Conservation (phyloP, 495 filamentous ascomycete genomes). For the Parachaetomium inaequale region DNA sequence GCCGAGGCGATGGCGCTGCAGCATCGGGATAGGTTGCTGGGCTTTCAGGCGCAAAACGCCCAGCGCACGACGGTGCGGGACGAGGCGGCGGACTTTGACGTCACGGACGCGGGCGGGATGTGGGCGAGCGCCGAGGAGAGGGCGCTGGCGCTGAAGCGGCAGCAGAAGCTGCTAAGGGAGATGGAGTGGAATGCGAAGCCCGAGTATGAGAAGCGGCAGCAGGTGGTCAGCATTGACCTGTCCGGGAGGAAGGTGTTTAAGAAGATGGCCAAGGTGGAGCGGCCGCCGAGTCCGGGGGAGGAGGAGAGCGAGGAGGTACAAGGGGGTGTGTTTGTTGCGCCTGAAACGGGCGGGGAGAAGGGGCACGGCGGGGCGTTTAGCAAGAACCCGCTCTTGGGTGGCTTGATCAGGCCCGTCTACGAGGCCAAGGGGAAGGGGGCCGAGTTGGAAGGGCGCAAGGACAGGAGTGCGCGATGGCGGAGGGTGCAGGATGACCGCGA, state of each 20-base stretch:
- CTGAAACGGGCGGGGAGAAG: constrained; percentile 29
- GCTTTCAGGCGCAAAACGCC: constrained; percentile 85
- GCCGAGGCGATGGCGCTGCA: constrained; percentile 58
- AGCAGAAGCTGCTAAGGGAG: constrained; percentile 82
- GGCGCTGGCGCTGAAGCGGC: constrained; percentile 79
- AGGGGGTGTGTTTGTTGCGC: constrained; percentile 3
- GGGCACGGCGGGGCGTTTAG: constrained; percentile 60
- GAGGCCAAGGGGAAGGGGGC: constrained; percentile 48
- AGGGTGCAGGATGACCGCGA: constrained; percentile 88
- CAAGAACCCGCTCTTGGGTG: constrained; percentile 76
- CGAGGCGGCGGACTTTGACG: constrained; percentile 92
- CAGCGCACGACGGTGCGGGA: constrained; percentile 83
- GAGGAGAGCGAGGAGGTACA: constrained; percentile 39
- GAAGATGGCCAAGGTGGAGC: constrained; percentile 63
- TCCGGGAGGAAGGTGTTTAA: constrained; percentile 70
- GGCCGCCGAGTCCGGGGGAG: constrained; percentile 46
- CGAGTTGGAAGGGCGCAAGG: constrained; percentile 36
- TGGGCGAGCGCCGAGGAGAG: constrained; percentile 89
- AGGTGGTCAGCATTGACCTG: constrained; percentile 83
- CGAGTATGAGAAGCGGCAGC: constrained; percentile 87
- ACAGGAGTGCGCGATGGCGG: constrained; percentile 63
- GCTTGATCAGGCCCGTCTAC: constrained; percentile 76
- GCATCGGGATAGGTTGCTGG: constrained; percentile 78
- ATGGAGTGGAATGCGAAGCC: constrained; percentile 87
- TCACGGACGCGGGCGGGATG: constrained; percentile 62